Base-by-base conservation (phyloP, 192 early-diverging fungal species). In the Lunasporangiospora selenospora region DNA sequence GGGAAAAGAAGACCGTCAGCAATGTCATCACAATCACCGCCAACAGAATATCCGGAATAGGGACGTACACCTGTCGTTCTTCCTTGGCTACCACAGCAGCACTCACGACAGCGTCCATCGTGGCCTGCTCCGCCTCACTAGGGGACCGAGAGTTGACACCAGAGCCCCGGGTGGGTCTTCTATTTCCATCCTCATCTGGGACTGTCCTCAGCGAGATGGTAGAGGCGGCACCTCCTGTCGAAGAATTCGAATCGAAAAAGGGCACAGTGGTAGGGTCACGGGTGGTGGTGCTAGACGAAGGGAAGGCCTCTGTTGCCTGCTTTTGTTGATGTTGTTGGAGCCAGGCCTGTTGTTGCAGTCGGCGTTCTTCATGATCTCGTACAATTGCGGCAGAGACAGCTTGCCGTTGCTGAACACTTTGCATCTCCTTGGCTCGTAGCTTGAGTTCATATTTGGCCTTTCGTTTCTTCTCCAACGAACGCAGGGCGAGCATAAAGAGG, bases 21-120 rank as follows among this genome's bases (percentile, higher is more conserved):
- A 73, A 3, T 0, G 76, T 77, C 41, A 75, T n/a, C 7, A 77
- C 1, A 19, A 77, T 65, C 4, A 77, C 66, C 3, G 63, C 67
- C 32, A 71, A 21, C 33, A 77, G 53, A 31, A 75, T 65, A 41
- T 75, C 67, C 1, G 76, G 76, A 21, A 77, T 58, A 12, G 70
- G 76, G 15, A 70, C 33, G 37, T 76, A 67, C 6, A 76, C 41
- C 12, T 61, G 52, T 16, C 53, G 64, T 5, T 62, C 57, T 15
- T 57, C 23, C n/a, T n/a, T n/a, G n/a, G n/a, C n/a, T n/a, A n/a
- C n/a, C n/a, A n/a, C n/a, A n/a, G 46, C 30, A 1, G 33, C 15
- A 4, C 47, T 18, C 24, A 21, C 39, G 6, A 18, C 30, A 16
- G 34, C 21, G 24, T 16, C 31, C 11, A 1, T 9, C 18, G 45